Evolutionary conservation across 1,284 basidiomycete genomes (phyloP).

Genomic region (Thelephora terrestris): DNA sequence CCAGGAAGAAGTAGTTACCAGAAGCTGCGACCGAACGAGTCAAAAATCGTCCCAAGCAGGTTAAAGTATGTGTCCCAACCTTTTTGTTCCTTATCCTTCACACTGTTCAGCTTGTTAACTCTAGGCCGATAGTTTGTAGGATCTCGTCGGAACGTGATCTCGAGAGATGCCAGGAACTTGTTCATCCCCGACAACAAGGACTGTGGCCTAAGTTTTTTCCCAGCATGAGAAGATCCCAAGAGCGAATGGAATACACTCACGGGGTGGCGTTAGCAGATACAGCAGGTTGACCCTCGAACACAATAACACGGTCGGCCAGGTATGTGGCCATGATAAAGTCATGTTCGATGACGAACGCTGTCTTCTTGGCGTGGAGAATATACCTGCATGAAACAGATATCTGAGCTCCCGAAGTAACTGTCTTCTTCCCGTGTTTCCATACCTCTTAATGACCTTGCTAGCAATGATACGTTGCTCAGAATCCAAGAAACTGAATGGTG

Average conservation of each 20-base stretch:
- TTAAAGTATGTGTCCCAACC: slow-evolving; percentile 31
- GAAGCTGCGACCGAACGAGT: slow-evolving; percentile 33
- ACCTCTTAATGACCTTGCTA: slow-evolving; percentile 94
- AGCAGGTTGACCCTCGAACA: slow-evolving; percentile 85
- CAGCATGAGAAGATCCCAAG: slow-evolving; percentile 13
- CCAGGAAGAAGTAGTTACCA: slow-evolving; percentile 88
- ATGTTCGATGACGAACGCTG: slow-evolving; percentile 96
- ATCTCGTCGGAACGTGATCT: slow-evolving; percentile 95
- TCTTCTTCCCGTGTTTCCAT: slow-evolving; percentile 10
- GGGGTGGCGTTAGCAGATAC: slow-evolving; percentile 76
- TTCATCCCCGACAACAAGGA: slow-evolving; percentile 85
- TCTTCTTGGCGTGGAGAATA: slow-evolving; percentile 91
- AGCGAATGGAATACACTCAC: slow-evolving; percentile 34
- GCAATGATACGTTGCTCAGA: slow-evolving; percentile 98
- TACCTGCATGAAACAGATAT: slow-evolving; percentile 39
- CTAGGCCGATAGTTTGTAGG: slow-evolving; percentile 90
- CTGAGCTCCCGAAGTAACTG: too few species aligned
- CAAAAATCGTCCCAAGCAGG: slow-evolving; percentile 4
- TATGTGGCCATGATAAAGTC: slow-evolving; percentile 98
- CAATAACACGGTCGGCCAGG: slow-evolving; percentile 93
- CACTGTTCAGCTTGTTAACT: slow-evolving; percentile 89
- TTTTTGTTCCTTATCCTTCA: slow-evolving; percentile 95
- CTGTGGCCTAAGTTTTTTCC: slow-evolving; percentile 48
- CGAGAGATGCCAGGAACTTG: slow-evolving; percentile 83
- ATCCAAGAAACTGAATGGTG: slow-evolving; percentile 69